phyloP scores from a whole-genome alignment of 306 rosid genomes.

The Gleditsia sinensis region DNA sequence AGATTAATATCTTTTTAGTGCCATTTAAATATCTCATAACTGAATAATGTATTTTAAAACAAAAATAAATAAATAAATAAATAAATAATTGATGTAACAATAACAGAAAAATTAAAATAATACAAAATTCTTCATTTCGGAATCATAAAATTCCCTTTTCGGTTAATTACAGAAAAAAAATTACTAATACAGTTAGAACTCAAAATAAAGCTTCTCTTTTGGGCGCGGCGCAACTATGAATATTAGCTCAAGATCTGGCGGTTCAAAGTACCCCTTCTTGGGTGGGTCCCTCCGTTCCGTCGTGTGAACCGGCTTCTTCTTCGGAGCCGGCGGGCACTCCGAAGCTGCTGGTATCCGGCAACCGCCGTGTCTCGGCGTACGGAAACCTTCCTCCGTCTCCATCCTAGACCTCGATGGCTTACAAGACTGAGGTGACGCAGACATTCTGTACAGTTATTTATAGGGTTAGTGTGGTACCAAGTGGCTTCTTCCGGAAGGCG shows the following conservation, averaged over 20 bases:
- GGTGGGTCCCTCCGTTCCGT: constrained; percentile 36
- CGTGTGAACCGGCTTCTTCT: constrained; percentile 38
- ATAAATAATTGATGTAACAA: too few species aligned
- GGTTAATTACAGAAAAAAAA: too few species aligned
- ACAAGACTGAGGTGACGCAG: too few species aligned
- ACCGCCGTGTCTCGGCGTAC: constrained; percentile 42
- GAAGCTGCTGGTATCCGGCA: constrained; percentile 29
- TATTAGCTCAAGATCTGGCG: constrained; percentile 54
- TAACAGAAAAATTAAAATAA: too few species aligned
- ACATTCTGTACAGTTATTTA: background rate
- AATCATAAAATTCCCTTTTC: too few species aligned
- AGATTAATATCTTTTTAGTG: too few species aligned
- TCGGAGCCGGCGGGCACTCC: constrained; percentile 54
- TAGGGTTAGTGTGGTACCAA: too few species aligned
- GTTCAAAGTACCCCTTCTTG: constrained; percentile 41
- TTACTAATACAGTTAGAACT: too few species aligned
- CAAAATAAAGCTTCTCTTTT: background rate
- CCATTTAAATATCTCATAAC: too few species aligned
- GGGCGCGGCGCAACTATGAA: constrained; percentile 29
- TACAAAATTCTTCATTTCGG: too few species aligned
- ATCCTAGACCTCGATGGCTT: background rate
- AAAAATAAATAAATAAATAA: too few species aligned
- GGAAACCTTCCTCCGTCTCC: constrained; percentile 42
- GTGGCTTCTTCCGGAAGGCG: background rate
- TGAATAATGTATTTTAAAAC: too few species aligned